Base-by-base conservation (phyloP, 306 rosid species). In the Casuarina glauca region DNA sequence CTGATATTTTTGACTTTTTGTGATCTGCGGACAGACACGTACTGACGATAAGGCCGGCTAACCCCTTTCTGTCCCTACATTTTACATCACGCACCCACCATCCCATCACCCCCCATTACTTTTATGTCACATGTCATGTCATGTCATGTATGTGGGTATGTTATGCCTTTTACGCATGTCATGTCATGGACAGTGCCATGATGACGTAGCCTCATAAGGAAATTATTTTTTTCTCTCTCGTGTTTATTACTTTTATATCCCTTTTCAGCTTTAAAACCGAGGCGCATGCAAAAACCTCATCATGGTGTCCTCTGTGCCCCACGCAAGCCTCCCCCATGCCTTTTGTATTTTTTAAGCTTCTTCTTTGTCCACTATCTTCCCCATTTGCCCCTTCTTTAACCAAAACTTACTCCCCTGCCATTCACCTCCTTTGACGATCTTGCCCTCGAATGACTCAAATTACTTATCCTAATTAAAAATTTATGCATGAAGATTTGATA, bases 271-370 rank as follows among this genome's bases (percentile, higher is more conserved):
- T 74, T 76, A 81, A 84, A 86, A 82, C 72, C 82, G 84, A 75
- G 88, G 77, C 98, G 98, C 98, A 94, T 94, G 98, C 98, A 82
- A 85, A 81, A 82, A 84, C 80, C 82, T 90, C 72, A 91, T 94
- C 89, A 94, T 94, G 90, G 86, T 90, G 97, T 91, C 86, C 87
- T 85, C 92, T 86, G 86, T 60, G 48, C 69, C 70, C 83, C 88
- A 84, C 88, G 84, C 88, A 84, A 82, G 58, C 75, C 72, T 74
- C 73, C 69, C 81, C 73, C 81, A 79, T 5, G 84, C 87, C 89
- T 89, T 89, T 79, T 80, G 87, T 87, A 82, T 81, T 83, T 89
- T 87, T 80, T 85, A 84, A 86, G 91, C 90, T 87, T 86, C 91
- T 78, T 48, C 66, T 78, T 76, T 77, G 73, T 86, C 81, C 88